A percentile compares a stretch with the other conserved stretches of the same genome.
phyloP scores from a whole-genome alignment of 495 filamentous ascomycete species.

The Talaromyces nanjingensis region DNA sequence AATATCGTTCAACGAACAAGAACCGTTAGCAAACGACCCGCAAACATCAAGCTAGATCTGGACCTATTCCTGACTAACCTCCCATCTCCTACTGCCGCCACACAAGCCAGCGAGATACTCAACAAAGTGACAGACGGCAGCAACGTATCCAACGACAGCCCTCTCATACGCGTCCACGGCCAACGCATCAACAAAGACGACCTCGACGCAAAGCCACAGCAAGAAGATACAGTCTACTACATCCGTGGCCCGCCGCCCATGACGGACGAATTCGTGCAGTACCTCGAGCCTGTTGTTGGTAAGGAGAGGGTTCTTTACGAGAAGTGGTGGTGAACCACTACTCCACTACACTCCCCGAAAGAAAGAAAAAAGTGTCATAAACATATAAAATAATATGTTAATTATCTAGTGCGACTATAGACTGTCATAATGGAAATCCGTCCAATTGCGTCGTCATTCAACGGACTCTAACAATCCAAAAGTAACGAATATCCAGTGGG shows the following conservation, averaged over 20 bases:
- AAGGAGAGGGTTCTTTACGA: constrained; percentile 64
- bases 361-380: constrained; percentile 2
- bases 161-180: constrained; percentile 10
- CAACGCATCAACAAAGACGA: constrained; percentile 48
- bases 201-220: constrained; percentile 36
- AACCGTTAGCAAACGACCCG: constrained; percentile 15
- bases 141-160: constrained; percentile 19
- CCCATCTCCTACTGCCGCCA: neutral
- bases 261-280: constrained; percentile 73
- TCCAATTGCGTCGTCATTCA: neutral
- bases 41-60: constrained; percentile 23
- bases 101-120: neutral
- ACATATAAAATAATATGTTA: neutral
- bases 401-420: constrained; percentile 8
- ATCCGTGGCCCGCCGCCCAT: constrained; percentile 73
- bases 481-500: constrained; percentile 15
- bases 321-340: constrained; percentile 69
- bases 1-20: constrained; percentile 25
- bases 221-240: constrained; percentile 55
- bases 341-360: neutral
- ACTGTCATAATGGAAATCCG: neutral
- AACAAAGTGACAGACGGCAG: neutral
- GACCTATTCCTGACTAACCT: constrained; percentile 35
- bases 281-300: constrained; percentile 47
- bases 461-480: constrained; percentile 6